Conservation (phyloP, 78 protist species). For the Ministeria vibrans region DNA sequence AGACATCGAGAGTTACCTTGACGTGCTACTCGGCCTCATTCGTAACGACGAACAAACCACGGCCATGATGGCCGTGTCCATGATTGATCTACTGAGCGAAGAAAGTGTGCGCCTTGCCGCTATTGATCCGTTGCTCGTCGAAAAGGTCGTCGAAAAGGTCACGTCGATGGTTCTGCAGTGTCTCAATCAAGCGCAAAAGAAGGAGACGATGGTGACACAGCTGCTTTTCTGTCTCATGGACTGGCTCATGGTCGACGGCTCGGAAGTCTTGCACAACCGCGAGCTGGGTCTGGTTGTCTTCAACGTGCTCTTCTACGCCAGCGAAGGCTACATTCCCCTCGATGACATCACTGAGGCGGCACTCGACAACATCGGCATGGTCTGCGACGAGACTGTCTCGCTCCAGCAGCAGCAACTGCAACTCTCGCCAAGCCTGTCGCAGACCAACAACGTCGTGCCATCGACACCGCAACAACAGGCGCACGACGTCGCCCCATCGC, state of each 20-base stretch:
- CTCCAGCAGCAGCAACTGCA: too few species aligned
- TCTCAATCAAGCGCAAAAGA: background rate
- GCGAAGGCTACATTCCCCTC: too few species aligned
- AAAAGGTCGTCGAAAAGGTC: background rate
- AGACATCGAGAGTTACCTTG: background rate
- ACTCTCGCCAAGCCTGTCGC: too few species aligned
- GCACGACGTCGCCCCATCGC: too few species aligned
- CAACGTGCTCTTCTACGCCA: background rate
- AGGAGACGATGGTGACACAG: background rate
- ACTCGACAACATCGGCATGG: too few species aligned
- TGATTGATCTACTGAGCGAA: too few species aligned
- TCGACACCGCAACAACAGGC: too few species aligned
- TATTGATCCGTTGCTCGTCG: background rate
- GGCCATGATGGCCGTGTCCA: too few species aligned
- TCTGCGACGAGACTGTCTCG: too few species aligned
- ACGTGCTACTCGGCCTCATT: background rate
- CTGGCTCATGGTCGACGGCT: constrained; percentile 14
- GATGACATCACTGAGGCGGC: too few species aligned
- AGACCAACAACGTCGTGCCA: too few species aligned
- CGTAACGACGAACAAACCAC: background rate
- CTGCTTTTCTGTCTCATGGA: constrained; percentile 17
- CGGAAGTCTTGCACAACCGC: background rate
- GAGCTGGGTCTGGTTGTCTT: background rate
- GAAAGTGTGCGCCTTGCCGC: background rate
- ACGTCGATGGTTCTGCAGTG: background rate